Percentiles rank a stretch among this genome's conserved stretches.
These are phyloP conservation scores for Hyaloperonospora brassicae DNA, from an alignment of 352 stramenopile species.

Conservation along the genomic window DNA sequence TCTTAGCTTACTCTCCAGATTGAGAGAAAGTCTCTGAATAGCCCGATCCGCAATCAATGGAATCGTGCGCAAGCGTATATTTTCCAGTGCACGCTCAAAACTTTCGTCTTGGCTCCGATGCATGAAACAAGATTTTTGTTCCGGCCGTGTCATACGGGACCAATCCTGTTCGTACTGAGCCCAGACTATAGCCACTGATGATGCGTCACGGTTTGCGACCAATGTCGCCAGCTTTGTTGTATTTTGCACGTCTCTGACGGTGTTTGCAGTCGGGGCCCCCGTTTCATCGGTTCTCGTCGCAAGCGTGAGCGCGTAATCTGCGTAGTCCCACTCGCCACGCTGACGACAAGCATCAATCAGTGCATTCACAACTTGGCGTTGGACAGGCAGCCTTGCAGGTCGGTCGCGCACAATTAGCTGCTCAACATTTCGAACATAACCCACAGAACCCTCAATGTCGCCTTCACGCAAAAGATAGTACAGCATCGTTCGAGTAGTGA, in stretches of 20 bases:
- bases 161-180: constrained; percentile 14
- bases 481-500: constrained; percentile 40
- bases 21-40: constrained; percentile 22
- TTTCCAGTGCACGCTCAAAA: constrained; percentile 17
- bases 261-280: not conserved
- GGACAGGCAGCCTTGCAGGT: constrained; percentile 12
- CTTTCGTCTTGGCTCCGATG: constrained; percentile 19
- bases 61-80: constrained; percentile 2
- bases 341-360: constrained; percentile 49
- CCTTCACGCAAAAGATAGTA: constrained; percentile 38
- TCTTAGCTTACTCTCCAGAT: constrained; percentile 21
- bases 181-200: constrained; percentile 20
- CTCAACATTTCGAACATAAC: constrained; percentile 23
- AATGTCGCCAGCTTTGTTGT: constrained; percentile 10
- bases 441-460: constrained; percentile 17
- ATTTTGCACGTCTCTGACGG: constrained; percentile 4
- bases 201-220: constrained; percentile 15
- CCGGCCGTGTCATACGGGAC: constrained; percentile 12
- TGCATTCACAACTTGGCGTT: constrained; percentile 26
- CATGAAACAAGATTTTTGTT: constrained; percentile 16
- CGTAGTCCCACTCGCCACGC: constrained; percentile 29
- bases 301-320: constrained; percentile 15
- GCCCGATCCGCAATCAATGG: not conserved
- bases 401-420: constrained; percentile 7
- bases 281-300: constrained; percentile 4